Conservation (phyloP, 768 basidiomycete genomes). For the Auricularia cornea region DNA sequence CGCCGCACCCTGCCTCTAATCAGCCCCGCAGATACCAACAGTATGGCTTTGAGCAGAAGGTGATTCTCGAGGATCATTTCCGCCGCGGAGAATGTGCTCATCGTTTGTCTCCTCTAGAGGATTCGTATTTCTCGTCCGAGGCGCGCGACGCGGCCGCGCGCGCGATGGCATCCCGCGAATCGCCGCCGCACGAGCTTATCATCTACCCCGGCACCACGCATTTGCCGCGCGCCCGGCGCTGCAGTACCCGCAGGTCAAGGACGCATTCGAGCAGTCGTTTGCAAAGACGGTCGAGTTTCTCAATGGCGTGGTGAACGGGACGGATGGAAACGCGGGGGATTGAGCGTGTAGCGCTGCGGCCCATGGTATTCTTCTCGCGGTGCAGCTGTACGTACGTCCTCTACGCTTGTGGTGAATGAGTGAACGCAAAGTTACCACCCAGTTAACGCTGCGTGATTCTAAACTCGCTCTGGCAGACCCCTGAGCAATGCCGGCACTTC, state of each 20-base stretch:
- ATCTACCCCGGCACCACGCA: slow-evolving; percentile 36
- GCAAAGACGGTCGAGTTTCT: slow-evolving; percentile 29
- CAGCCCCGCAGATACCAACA: slow-evolving; percentile 14
- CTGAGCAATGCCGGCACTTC: no score
- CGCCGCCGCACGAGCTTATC: slow-evolving; percentile 14
- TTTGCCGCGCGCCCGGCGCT: slow-evolving; percentile 42
- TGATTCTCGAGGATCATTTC: no score
- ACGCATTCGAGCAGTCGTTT: slow-evolving; percentile 36
- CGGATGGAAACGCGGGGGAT: no score
- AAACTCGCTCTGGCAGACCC: no score
- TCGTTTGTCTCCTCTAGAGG: slow-evolving; percentile 19
- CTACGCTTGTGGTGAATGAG: no score
- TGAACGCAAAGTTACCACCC: no score
- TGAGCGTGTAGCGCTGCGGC: no score
- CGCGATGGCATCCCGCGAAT: slow-evolving; percentile 21
- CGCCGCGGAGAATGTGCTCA: slow-evolving; percentile 1
- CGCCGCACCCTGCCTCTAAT: neutral
- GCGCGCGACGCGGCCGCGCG: slow-evolving; percentile 23
- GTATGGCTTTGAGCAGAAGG: slow-evolving; percentile 32
- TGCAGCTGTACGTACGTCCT: no score
- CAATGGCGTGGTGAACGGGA: neutral
- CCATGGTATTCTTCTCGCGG: no score
- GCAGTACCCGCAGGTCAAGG: slow-evolving; percentile 32
- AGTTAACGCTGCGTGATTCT: no score
- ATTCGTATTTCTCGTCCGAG: slow-evolving; percentile 18